These are phyloP conservation scores for Leccinum truebloodii DNA, from an alignment of 768 basidiomycete species.

Conservation along the genomic window DNA sequence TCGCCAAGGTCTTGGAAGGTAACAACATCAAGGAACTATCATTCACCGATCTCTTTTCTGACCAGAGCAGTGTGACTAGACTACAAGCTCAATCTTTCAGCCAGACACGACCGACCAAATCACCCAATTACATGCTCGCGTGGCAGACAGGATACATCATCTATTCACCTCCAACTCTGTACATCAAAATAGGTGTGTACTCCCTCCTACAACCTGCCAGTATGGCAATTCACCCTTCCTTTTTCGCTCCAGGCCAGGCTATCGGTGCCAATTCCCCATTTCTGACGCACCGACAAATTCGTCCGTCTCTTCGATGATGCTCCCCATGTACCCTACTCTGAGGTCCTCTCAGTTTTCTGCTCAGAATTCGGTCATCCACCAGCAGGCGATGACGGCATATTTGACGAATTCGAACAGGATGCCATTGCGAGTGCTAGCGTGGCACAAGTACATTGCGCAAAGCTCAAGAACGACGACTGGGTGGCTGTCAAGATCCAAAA, in stretches of 20 bases:
- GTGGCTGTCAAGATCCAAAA: conserved; percentile 96
- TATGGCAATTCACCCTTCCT: too few relatives aligned
- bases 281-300: conserved; percentile 78
- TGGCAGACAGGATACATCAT: too few relatives aligned
- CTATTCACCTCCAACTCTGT: too few relatives aligned
- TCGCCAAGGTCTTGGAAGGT: conserved; percentile 97
- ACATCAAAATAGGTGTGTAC: too few relatives aligned
- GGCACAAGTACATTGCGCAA: conserved; percentile 88
- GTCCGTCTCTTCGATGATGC: conserved; percentile 85
- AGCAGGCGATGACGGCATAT: conserved; percentile 71
- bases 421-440: conserved; percentile 89
- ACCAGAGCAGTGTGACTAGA: too few relatives aligned
- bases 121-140: too few relatives aligned
- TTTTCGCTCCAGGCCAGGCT: too few relatives aligned
- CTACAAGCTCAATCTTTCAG: too few relatives aligned
- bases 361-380: too few relatives aligned
- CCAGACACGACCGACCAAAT: too few relatives aligned
- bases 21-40: conserved; percentile 80
- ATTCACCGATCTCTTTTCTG: conserved; percentile 55
- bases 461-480: conserved; percentile 49
- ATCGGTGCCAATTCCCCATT: conserved; percentile 51
- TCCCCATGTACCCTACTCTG: conserved; percentile 76
- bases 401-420: conserved; percentile 72
- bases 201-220: not conserved
- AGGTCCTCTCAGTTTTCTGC: conserved; percentile 41